Conservation (phyloP, 2,329 filamentous ascomycete species). For the Xylariaceae sp. region DNA sequence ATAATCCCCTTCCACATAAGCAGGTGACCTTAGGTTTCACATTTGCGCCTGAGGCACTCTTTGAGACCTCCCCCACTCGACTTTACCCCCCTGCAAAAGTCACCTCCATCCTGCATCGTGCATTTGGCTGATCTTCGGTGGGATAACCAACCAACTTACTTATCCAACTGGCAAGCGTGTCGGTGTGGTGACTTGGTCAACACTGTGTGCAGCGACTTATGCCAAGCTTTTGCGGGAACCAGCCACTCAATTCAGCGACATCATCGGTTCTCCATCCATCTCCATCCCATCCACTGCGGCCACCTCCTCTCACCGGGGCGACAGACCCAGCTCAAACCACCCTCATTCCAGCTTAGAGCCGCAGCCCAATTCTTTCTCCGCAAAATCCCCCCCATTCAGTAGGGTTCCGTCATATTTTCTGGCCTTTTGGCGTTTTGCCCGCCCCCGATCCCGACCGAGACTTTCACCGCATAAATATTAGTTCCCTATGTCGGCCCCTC, state of each 20-base stretch:
- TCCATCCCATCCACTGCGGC: no score
- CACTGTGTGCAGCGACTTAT: neutral
- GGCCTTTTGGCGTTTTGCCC: no score
- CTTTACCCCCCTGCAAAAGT: conserved; percentile 7
- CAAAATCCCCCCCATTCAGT: neutral
- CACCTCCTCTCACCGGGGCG: no score
- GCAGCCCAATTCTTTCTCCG: neutral
- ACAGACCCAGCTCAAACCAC: no score
- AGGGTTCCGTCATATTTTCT: no score
- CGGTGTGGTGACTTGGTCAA: neutral
- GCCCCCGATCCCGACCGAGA: neutral
- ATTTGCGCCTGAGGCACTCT: neutral
- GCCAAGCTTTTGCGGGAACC: neutral
- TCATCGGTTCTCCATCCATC: neutral
- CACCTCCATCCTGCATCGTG: conserved; percentile 8
- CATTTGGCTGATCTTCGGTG: conserved; percentile 4
- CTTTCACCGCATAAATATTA: neutral
- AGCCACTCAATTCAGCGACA: conserved; percentile 7
- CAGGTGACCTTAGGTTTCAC: neutral
- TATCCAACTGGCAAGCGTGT: conserved; percentile 11
- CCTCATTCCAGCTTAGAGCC: neutral
- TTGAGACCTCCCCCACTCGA: neutral
- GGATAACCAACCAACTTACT: neutral
- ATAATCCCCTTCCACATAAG: neutral
- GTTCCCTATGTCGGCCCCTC: conserved; percentile 45